A percentile compares a stretch with the other conserved stretches of the same genome.
Conservation (phyloP, 2,329 filamentous ascomycete species). For the Sarocladium kiliense region DNA sequence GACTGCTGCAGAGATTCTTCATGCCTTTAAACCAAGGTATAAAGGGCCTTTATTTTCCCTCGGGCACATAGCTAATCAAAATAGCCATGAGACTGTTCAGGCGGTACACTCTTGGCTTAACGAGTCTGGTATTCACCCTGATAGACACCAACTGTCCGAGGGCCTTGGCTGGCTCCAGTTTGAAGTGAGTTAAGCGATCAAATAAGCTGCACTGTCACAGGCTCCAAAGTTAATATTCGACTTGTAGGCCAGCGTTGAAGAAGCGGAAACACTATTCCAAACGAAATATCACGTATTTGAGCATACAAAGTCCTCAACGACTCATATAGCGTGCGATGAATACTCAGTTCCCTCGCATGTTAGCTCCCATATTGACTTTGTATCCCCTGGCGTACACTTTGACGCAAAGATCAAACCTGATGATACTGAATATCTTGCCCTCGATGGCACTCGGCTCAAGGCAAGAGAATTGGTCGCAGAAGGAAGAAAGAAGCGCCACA, state of each 20-base stretch:
- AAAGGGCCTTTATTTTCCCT: neutral
- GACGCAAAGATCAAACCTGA: neutral
- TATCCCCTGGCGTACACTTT: conserved; percentile 3
- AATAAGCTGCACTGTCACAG: neutral
- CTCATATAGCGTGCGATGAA: neutral
- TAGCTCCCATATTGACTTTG: neutral
- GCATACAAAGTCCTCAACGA: neutral
- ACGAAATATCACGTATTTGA: neutral
- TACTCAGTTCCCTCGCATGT: neutral
- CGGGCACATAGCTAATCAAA: neutral
- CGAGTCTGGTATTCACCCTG: neutral
- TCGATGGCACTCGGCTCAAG: neutral
- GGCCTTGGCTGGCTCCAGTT: conserved; percentile 3
- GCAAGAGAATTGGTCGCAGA: neutral
- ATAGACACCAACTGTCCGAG: neutral
- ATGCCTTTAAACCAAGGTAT: conserved; percentile 2
- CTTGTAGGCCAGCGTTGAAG: neutral
- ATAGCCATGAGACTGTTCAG: conserved; percentile 3
- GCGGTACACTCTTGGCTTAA: neutral
- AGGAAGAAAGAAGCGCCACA: neutral
- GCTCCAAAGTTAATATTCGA: neutral
- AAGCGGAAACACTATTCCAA: neutral
- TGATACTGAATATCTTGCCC: neutral
- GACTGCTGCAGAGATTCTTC: neutral
- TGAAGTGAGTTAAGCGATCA: neutral